Base-by-base conservation (phyloP, 805 yeast genomes). In the Saturnispora halmiae region DNA sequence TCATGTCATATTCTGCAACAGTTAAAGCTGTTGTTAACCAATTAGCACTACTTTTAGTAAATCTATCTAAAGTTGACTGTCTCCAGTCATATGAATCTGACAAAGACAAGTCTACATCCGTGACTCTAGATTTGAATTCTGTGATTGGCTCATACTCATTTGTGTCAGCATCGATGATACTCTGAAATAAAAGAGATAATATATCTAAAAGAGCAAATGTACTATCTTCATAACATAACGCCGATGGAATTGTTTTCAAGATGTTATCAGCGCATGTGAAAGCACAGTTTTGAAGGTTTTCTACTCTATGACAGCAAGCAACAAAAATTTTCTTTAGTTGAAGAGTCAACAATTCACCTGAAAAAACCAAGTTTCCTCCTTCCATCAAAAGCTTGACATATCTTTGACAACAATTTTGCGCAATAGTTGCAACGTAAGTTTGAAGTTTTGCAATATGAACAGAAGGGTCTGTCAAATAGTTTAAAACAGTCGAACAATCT, bases 381-480 rank as follows among this genome's bases (percentile, higher is more conserved):
- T 64, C 57, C 32, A 71, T 65, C n/a, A 78, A 65, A 15, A 70
- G 56, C 21, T 61, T 59, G 31, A 79, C 66, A 51, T 70, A 87
- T 48, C 73, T 77, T 30, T 70, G 68, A 21, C 76, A 71, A 39
- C 82, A 68, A 36, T 73, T 67, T 45, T 67, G 68, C 0, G 90
- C 75, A 44, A 90, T 72, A 4, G 71, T 69, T 0, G 79, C 79
- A 58, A 88, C 72, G 44, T 72, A 76, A 46, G 72, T 79, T 41
- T 79, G 83, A 11, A 86, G 72, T 8, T 79, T 84, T 28, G 83
- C 67, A 19, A 72, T 73, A 28, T 71, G 67, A 47, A 85, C 68
- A 0, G 94, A 80, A 2, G 95, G 92, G 54, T 92, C 97, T 1
- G 92, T 82, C 50, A 82, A 80, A 61, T 92, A 92, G 30, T 71